phyloP scores from a whole-genome alignment of 805 yeast species.

The Blastobotrys americana region DNA sequence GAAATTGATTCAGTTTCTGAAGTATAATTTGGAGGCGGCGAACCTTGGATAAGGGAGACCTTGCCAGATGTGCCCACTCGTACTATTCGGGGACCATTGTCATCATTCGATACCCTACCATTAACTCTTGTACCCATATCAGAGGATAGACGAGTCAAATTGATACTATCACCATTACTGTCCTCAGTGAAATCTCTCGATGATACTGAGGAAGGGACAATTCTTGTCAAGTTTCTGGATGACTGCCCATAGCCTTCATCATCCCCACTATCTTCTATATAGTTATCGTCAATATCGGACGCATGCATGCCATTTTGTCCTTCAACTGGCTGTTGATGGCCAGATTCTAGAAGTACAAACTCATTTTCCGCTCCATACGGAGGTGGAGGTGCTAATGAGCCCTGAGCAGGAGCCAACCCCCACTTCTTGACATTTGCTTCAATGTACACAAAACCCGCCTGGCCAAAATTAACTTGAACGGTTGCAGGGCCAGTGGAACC shows the following conservation, averaged over 20 bases:
- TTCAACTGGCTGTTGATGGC: conserved; percentile 30
- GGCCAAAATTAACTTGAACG: conserved; percentile 85
- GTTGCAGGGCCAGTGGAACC: conserved; percentile 80
- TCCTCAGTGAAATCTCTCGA: conserved; percentile 8
- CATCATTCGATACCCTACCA: not conserved
- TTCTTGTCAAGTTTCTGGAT: conserved; percentile 1
- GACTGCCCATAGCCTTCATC: conserved; percentile 1
- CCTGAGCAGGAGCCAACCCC: conserved; percentile 91
- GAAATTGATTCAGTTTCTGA: conserved; percentile 11
- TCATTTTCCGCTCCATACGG: conserved; percentile 74
- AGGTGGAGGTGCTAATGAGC: conserved; percentile 89
- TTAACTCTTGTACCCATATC: too few species aligned
- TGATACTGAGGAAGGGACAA: conserved; percentile 3
- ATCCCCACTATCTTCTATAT: conserved; percentile 3
- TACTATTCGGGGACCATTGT: not conserved
- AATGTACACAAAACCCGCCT: conserved; percentile 79
- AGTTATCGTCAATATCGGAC: conserved; percentile 32
- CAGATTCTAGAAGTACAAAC: conserved; percentile 62
- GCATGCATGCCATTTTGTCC: conserved; percentile 32
- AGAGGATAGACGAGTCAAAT: conserved; percentile 12
- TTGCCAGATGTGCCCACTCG: not conserved
- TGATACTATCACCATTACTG: conserved; percentile 14
- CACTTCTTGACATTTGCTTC: conserved; percentile 92
- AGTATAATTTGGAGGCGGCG: conserved; percentile 17
- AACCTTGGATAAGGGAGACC: not conserved